Conservation (phyloP, 108 stramenopile genomes). For the Epipyxis sp. region DNA sequence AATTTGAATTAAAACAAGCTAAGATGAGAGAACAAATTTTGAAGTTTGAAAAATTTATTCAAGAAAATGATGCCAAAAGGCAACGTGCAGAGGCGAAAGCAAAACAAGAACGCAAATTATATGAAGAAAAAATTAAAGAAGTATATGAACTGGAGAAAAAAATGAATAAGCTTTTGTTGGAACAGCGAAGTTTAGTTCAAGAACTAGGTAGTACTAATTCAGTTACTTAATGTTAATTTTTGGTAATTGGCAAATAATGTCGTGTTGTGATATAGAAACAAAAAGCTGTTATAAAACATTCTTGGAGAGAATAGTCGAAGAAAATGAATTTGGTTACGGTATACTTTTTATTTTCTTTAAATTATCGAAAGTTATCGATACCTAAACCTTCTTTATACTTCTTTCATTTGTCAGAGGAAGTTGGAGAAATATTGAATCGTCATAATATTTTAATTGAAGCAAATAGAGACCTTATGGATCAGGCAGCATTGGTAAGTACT, state of each 20-base stretch:
- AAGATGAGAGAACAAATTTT: constrained; percentile 61
- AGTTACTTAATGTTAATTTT: not conserved
- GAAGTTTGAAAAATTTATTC: constrained; percentile 64
- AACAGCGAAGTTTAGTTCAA: constrained; percentile 35
- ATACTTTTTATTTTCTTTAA: constrained; percentile 53
- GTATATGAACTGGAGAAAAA: constrained; percentile 10
- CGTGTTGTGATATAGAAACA: not conserved
- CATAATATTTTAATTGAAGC: constrained; percentile 49
- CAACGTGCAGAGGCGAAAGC: constrained; percentile 57
- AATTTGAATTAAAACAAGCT: constrained; percentile 56
- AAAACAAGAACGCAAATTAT: constrained; percentile 49
- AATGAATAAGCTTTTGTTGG: constrained; percentile 37
- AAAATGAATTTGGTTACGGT: constrained; percentile 44
- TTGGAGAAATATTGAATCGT: constrained; percentile 28
- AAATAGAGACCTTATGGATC: constrained; percentile 49
- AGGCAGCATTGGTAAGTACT: not conserved
- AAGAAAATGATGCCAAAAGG: constrained; percentile 63
- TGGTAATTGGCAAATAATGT: not conserved
- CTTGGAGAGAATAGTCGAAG: constrained; percentile 50
- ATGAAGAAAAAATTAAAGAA: constrained; percentile 45
- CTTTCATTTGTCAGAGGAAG: constrained; percentile 3
- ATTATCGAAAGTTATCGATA: constrained; percentile 17
- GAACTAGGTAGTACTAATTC: constrained; percentile 30
- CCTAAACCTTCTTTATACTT: not conserved
- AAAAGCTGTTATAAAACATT: constrained; percentile 48